Base-by-base conservation (phyloP, 1,284 basidiomycete species). In the Tylopilus orsonianus region DNA sequence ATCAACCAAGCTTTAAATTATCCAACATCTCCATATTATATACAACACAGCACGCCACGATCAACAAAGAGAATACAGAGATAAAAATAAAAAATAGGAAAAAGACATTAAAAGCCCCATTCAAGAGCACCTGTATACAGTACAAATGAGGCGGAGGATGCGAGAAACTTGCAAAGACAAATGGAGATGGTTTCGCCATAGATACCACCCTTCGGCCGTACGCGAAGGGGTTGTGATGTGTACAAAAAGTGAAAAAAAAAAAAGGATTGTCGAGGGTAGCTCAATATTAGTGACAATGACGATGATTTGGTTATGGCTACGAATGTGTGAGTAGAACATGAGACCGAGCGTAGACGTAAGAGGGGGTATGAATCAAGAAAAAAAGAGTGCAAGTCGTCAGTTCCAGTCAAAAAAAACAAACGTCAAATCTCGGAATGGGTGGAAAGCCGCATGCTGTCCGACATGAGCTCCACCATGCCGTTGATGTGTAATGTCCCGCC, bases 401-500 rank as follows among this genome's bases (percentile, higher is more conserved):
- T n/a, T 29, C 26, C 10, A 41, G 8, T 8, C 29, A 30, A 23
- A 32, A 41, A 19, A 14, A 41, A 27, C 6, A 39, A 32, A 19
- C 26, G 16, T 30, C 19, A 26, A 20, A 33, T 18, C 24, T 61
- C 61, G 4, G 62, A 68, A 29, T 39, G 33, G 7, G 33, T 55
- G 2, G 75, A 77, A 46, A 74, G 66, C 13, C 72, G 65, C 40
- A 76, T 54, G 32, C 59, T 66, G 50, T 80, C 77, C 40, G 75
- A 78, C 56, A 75, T 58, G 41, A 79, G 66, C 23, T 65, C 67
- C 7, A 55, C 57, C 5, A 50, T 67, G 19, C 64, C 59, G 6
- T 74, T 71, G 5, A 85, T 56, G 59, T 81, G 84, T 46, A 88
- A 59, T 45, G 86, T 88, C 43, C 85, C 86, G 4, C 85, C 85